Base-by-base conservation (phyloP, 257 asterid genomes). In the Solanum rostratum region DNA sequence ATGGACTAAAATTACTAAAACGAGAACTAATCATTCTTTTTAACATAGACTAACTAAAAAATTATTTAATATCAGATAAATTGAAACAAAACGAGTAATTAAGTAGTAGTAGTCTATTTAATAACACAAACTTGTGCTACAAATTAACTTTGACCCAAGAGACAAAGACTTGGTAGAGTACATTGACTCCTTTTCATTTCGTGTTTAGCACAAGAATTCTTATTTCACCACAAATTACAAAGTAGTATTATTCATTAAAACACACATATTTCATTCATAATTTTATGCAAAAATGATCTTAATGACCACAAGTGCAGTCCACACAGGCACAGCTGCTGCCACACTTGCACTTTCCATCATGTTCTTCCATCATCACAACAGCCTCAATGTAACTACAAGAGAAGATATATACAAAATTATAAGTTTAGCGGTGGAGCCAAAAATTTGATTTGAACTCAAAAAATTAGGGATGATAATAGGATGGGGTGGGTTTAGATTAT, bases 341-440 rank as follows among this genome's bases (percentile, higher is more conserved):
- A 80, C 97, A 93, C 93, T 91, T 92, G 95, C 97, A 91, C 50
- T 89, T 85, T 22, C 95, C 93, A 46, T 85, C 91, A 7, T 89
- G 60, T 91, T 92, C 98, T 2, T 85, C 94, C 91, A 86, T 82
- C 91, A 85, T 82, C 52, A 81, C 79, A 10, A 85, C 5, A 27
- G 84, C 87, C 92, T 86, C 94, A 7, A 59, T 62, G 89, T 71
- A 88, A 91, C 94, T 89, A 87, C 92, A 86, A 86, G 54, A 87
- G 76, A 83, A 85, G 27, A 30, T 9, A 12, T 9, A 12, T 14
- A 84, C 2, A 6, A 24, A 55, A 55, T 55, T 20, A 9, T n/a
- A 10, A 6, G 16, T 6, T 53, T 16, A 52, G 57, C 14, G 8
- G 57, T 1, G 7, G 4, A 49, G 16, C 0, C 4, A 50, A 16